phyloP scores from a whole-genome alignment of 768 basidiomycete genomes.

The Kwoniella dendrophila region DNA sequence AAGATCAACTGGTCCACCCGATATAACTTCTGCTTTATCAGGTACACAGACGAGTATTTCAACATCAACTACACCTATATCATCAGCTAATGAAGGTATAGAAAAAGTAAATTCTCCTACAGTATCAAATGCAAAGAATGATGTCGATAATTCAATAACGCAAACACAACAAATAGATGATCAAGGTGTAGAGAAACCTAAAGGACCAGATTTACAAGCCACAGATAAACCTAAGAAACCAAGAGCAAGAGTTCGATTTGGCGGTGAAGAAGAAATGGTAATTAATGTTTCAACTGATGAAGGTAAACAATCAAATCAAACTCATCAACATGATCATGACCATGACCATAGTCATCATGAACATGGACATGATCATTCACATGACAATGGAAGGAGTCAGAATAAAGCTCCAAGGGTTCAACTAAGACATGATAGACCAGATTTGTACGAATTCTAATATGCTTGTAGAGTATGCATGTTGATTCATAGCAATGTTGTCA shows the following conservation, averaged over 20 bases:
- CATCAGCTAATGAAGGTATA: background rate
- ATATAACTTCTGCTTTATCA: slow-evolving; percentile 20
- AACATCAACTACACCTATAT: background rate
- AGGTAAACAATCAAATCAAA: slow-evolving; percentile 2
- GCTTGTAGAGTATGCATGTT: background rate
- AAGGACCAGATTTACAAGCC: slow-evolving; percentile 22
- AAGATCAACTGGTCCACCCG: slow-evolving; percentile 48
- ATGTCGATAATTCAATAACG: background rate
- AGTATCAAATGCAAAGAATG: background rate
- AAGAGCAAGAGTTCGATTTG: slow-evolving; percentile 46
- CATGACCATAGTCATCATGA: slow-evolving; percentile 21
- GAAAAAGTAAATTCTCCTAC: too few species aligned
- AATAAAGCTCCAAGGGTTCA: slow-evolving; percentile 14
- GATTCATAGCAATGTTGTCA: background rate
- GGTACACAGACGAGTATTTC: too few species aligned
- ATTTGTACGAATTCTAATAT: slow-evolving; percentile 55
- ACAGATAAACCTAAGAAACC: slow-evolving; percentile 33
- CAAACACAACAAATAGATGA: background rate
- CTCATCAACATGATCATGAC: slow-evolving; percentile 2
- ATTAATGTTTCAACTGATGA: slow-evolving; percentile 5
- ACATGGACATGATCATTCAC: slow-evolving; percentile 21
- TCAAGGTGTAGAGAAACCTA: slow-evolving; percentile 11
- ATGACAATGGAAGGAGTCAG: slow-evolving; percentile 18
- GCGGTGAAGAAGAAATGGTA: slow-evolving; percentile 38
- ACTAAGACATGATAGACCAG: slow-evolving; percentile 52